phyloP scores from a whole-genome alignment of 805 yeast species.

The Schwanniomyces yamadae region DNA sequence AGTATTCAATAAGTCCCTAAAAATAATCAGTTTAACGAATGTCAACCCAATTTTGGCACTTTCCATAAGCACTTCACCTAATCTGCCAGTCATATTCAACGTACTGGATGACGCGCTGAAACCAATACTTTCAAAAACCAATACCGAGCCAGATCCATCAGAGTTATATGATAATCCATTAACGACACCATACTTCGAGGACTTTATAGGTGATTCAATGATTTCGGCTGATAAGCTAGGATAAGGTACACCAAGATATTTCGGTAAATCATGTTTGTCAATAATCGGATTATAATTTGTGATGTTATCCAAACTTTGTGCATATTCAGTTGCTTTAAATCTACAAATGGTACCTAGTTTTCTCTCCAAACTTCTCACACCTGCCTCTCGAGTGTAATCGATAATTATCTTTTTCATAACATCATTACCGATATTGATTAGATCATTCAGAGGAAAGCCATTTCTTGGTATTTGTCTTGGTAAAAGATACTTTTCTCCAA shows the following conservation, averaged over 20 bases:
- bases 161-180: slow-evolving; percentile 87
- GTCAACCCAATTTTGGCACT: slow-evolving; percentile 77
- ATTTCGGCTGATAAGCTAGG: slow-evolving; percentile 34
- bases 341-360: slow-evolving; percentile 75
- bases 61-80: slow-evolving; percentile 80
- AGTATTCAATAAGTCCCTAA: slow-evolving; percentile 31
- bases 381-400: slow-evolving; percentile 80
- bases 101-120: slow-evolving; percentile 43
- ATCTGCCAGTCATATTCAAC: slow-evolving; percentile 72
- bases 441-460: slow-evolving; percentile 48
- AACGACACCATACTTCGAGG: slow-evolving; percentile 68
- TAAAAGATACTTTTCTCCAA: slow-evolving; percentile 64
- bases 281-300: slow-evolving; percentile 42
- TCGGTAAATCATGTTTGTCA: slow-evolving; percentile 55
- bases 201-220: slow-evolving; percentile 41
- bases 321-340: slow-evolving; percentile 73
- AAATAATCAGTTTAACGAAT: slow-evolving; percentile 59
- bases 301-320: slow-evolving; percentile 26
- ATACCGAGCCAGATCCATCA: slow-evolving; percentile 80
- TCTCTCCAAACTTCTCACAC: slow-evolving; percentile 79
- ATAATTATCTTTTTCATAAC: slow-evolving; percentile 63
- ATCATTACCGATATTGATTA: slow-evolving; percentile 47
- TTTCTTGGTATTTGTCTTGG: slow-evolving; percentile 74
- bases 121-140: slow-evolving; percentile 75
- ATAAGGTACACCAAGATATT: slow-evolving; percentile 67